Conservation (phyloP, 106 monocot species). For the Dendrobium nobile region DNA sequence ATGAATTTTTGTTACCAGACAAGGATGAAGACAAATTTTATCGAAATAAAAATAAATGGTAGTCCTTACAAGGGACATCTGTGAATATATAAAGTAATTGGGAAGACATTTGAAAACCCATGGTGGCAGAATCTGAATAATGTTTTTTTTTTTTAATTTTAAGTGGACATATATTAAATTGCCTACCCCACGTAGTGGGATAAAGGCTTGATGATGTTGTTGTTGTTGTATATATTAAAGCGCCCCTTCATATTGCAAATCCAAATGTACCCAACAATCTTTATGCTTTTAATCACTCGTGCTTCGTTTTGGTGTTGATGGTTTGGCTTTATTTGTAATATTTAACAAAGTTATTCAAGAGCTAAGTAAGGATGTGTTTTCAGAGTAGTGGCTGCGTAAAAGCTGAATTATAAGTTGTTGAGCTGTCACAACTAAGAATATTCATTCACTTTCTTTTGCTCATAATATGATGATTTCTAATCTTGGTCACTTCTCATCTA, state of each 20-base stretch:
- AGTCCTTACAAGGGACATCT: not conserved
- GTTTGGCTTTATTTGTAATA: not conserved
- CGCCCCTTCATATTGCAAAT: not conserved
- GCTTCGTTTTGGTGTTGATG: not conserved
- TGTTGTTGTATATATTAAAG: too few relatives aligned
- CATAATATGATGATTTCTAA: constrained; percentile 4
- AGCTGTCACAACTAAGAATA: not conserved
- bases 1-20: not conserved
- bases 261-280: not conserved
- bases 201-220: too few relatives aligned
- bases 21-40: not conserved
- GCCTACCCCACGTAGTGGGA: too few relatives aligned
- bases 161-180: not conserved
- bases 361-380: not conserved
- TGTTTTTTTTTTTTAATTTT: not conserved
- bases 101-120: not conserved
- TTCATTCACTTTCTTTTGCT: not conserved
- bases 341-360: not conserved
- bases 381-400: not conserved
- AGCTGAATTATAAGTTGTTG: not conserved
- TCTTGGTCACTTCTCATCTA: constrained; percentile 6
- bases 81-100: not conserved
- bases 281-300: not conserved
- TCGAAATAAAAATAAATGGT: not conserved
- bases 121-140: not conserved